Percentiles rank a stretch among this genome's conserved stretches.
Conservation (phyloP, 139 green algal species). For the Helicosporidium sp. region DNA sequence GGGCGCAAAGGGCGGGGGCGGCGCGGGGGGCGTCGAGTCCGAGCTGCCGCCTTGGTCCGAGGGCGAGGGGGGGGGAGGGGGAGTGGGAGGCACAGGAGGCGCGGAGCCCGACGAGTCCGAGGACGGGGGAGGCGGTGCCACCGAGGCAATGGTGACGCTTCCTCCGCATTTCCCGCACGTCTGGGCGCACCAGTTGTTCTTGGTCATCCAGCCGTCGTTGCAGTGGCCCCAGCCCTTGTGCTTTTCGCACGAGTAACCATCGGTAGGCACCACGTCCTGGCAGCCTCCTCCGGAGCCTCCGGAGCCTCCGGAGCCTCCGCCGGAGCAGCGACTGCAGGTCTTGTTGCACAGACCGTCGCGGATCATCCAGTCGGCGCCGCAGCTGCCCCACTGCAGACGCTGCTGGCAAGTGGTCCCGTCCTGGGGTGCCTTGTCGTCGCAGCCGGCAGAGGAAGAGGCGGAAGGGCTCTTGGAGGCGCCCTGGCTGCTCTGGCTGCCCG, state of each 20-base stretch:
- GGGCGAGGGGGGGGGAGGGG: too few relatives aligned
- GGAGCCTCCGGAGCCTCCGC: too few relatives aligned
- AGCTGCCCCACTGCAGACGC: constrained; percentile 11
- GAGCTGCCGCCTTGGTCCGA: too few relatives aligned
- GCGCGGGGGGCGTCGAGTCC: too few relatives aligned
- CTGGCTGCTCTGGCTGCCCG: background rate
- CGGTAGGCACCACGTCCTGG: too few relatives aligned
- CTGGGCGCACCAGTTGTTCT: constrained; percentile 9
- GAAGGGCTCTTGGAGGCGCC: background rate
- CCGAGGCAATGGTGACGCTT: background rate
- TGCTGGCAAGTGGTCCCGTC: constrained; percentile 7
- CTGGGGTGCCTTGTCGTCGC: constrained; percentile 4
- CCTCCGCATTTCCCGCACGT: constrained; percentile 4
- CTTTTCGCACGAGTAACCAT: too few relatives aligned
- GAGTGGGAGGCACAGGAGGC: too few relatives aligned
- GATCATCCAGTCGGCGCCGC: constrained; percentile 7
- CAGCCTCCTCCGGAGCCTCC: too few relatives aligned
- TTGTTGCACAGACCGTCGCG: constrained; percentile 7
- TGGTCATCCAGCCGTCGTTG: constrained; percentile 7
- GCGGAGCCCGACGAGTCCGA: background rate
- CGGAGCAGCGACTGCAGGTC: too few relatives aligned
- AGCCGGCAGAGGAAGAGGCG: background rate
- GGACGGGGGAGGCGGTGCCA: too few relatives aligned
- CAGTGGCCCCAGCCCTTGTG: constrained; percentile 11
- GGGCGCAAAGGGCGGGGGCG: too few relatives aligned